Evolutionary conservation across 1,284 basidiomycete genomes (phyloP).

Genomic region (Ceratobasidium sp.): DNA sequence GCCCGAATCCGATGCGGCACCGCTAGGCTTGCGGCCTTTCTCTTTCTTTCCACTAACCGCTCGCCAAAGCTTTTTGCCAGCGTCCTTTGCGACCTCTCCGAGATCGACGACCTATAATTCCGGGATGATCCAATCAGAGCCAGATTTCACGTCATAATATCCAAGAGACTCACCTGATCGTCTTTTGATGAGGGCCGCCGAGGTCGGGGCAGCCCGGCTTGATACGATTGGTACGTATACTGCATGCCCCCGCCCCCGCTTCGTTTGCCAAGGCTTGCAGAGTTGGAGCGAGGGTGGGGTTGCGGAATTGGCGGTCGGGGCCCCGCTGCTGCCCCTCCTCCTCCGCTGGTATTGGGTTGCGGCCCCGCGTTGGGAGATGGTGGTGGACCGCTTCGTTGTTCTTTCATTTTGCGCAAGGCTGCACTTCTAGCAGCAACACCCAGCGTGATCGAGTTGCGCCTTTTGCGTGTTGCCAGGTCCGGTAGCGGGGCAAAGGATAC

Average conservation of each 20-base stretch:
- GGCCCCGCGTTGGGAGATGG: neutral
- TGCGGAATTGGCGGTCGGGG: neutral
- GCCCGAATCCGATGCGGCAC: constrained; percentile 26
- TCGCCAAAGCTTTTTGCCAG: constrained; percentile 40
- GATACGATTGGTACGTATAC: constrained; percentile 14
- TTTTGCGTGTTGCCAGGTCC: constrained; percentile 23
- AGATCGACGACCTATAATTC: constrained; percentile 32
- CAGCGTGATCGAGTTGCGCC: constrained; percentile 41
- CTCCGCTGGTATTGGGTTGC: neutral
- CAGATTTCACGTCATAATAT: too few species aligned
- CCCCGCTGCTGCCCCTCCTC: neutral
- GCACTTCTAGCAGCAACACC: constrained; percentile 38
- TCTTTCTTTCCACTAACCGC: constrained; percentile 14
- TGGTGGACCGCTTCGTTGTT: neutral
- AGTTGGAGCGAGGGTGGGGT: neutral
- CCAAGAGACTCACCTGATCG: constrained; percentile 6
- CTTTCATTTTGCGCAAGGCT: constrained; percentile 13
- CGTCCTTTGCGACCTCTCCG: constrained; percentile 39
- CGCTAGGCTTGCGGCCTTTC: constrained; percentile 10
- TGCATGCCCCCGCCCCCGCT: neutral
- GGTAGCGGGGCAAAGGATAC: constrained; percentile 41
- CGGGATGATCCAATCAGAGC: too few species aligned
- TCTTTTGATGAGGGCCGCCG: constrained; percentile 28
- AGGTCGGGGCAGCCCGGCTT: constrained; percentile 23
- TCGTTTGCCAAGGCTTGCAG: too few species aligned